A percentile compares a stretch with the other conserved stretches of the same genome.
Conservation (phyloP, 495 filamentous ascomycete species). For the Hypoxylon rickii region DNA sequence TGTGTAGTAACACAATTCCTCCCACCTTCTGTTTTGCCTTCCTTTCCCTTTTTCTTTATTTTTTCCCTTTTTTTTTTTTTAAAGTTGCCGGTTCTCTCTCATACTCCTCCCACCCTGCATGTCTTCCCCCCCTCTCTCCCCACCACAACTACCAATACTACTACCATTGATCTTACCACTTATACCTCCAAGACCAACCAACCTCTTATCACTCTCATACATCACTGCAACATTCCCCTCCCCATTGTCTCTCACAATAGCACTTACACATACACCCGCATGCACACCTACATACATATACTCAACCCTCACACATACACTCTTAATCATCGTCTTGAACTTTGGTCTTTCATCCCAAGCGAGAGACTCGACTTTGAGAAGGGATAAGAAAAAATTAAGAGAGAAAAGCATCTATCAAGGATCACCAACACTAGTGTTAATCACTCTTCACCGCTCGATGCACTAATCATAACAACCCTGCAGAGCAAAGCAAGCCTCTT, state of each 20-base stretch:
- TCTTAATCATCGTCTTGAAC: slow-evolving; percentile 35
- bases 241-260: slow-evolving; percentile 34
- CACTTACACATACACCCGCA: slow-evolving; percentile 28
- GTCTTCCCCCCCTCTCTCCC: slow-evolving; percentile 44
- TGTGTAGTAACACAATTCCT: slow-evolving; percentile 30
- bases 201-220: slow-evolving; percentile 34
- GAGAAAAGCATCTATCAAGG: slow-evolving; percentile 14
- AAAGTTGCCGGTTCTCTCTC: slow-evolving; percentile 31
- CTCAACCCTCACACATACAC: slow-evolving; percentile 11
- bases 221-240: slow-evolving; percentile 36
- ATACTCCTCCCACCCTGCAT: slow-evolving; percentile 29
- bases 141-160: slow-evolving; percentile 36
- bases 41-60: slow-evolving; percentile 13
- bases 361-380: slow-evolving; percentile 18
- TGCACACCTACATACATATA: slow-evolving; percentile 14
- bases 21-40: slow-evolving; percentile 27
- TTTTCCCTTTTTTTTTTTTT: slow-evolving; percentile 10
- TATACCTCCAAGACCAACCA: slow-evolving; percentile 29
- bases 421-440: slow-evolving; percentile 16
- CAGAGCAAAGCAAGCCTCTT: slow-evolving; percentile 37
- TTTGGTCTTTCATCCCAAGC: slow-evolving; percentile 17
- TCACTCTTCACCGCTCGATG: slow-evolving; percentile 35
- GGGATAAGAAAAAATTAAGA: slow-evolving; percentile 19
- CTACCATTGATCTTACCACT: slow-evolving; percentile 34
- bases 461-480: slow-evolving; percentile 45